These are phyloP conservation scores for Hymenoscyphus fructigenus DNA, from an alignment of 2,329 filamentous ascomycete genomes.

Conservation along the genomic window DNA sequence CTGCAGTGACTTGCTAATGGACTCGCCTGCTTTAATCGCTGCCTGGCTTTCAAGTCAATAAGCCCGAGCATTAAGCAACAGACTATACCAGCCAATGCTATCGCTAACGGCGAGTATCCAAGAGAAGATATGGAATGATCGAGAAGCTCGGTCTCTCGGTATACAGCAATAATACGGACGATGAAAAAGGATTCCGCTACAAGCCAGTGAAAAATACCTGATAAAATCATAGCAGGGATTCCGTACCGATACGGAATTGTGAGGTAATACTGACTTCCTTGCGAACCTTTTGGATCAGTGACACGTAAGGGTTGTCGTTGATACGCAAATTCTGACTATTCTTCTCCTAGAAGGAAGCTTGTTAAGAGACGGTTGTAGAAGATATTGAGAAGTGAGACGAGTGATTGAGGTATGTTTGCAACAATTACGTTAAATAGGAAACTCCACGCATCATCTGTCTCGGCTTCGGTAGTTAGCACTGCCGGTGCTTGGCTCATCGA, in stretches of 20 bases:
- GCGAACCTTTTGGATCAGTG: neutral
- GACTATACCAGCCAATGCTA: neutral
- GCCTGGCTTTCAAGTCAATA: neutral
- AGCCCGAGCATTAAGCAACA: neutral
- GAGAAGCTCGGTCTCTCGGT: neutral
- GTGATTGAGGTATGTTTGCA: neutral
- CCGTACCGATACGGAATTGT: neutral
- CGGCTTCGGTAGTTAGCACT: neutral
- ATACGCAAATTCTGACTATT: neutral
- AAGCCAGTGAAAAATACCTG: neutral
- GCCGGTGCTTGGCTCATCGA: neutral
- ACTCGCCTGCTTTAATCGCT: neutral
- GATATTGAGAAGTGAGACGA: neutral
- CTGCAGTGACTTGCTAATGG: neutral
- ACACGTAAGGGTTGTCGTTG: neutral
- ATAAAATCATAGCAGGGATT: neutral
- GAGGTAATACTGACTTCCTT: neutral
- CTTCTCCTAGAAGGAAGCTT: neutral
- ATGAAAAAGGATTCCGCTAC: neutral
- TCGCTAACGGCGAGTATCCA: neutral
- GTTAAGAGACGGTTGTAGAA: neutral
- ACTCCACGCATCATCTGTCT: neutral
- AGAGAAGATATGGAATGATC: neutral
- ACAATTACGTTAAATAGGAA: neutral
- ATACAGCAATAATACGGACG: neutral